Evolutionary conservation across 2,329 filamentous ascomycete genomes (phyloP).

Genomic region (Trichophyton rubrum): DNA sequence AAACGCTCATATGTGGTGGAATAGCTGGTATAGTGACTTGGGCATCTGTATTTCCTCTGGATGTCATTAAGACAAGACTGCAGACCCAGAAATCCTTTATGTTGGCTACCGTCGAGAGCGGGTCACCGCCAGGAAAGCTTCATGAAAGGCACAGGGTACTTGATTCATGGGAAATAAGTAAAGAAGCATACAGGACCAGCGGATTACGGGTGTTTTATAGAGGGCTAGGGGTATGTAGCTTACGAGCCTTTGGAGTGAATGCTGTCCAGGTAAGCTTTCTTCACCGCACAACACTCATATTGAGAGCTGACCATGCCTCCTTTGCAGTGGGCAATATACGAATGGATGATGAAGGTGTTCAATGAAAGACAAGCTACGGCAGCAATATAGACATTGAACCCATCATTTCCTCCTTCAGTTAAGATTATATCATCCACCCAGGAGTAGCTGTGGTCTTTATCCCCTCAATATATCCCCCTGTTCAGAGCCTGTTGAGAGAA

Average conservation of each 20-base stretch:
- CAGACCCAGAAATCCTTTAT: slow-evolving; percentile 51
- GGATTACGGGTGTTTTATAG: slow-evolving; percentile 56
- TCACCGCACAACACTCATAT: not conserved
- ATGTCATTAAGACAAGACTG: slow-evolving; percentile 85
- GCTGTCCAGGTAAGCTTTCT: slow-evolving; percentile 51
- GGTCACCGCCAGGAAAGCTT: slow-evolving; percentile 15
- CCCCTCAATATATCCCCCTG: no score
- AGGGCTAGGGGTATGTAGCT: slow-evolving; percentile 67
- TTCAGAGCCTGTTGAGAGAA: no score
- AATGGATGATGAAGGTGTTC: slow-evolving; percentile 58
- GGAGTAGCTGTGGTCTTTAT: not conserved
- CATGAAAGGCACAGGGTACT: slow-evolving; percentile 17
- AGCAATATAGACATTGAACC: not conserved
- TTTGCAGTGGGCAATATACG: slow-evolving; percentile 74
- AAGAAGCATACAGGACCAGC: slow-evolving; percentile 51
- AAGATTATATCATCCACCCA: not conserved
- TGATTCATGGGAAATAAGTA: slow-evolving; percentile 53
- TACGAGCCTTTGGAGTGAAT: slow-evolving; percentile 82
- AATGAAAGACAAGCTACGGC: not conserved
- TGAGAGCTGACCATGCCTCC: slow-evolving; percentile 5
- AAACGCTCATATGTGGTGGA: slow-evolving; percentile 70
- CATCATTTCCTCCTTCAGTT: no score
- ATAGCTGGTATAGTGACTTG: slow-evolving; percentile 79
- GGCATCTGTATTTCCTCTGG: slow-evolving; percentile 80
- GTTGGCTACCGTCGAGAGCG: slow-evolving; percentile 15